phyloP scores from a whole-genome alignment of 2,329 filamentous ascomycete genomes.

The Ophiosphaerella herpotricha region DNA sequence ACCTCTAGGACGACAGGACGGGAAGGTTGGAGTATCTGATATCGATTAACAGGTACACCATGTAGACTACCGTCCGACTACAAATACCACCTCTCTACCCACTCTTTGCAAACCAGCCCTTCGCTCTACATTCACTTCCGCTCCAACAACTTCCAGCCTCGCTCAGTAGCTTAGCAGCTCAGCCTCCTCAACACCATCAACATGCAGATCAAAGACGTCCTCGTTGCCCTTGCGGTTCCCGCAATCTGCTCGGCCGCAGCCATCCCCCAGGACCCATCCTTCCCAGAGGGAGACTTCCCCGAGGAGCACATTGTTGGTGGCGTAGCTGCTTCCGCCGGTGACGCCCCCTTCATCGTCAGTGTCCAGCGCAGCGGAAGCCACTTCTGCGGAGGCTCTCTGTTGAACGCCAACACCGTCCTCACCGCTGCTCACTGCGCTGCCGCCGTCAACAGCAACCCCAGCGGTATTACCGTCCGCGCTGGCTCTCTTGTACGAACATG shows the following conservation, averaged over 20 bases:
- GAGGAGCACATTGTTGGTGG: slow-evolving; percentile 30
- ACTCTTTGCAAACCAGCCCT: slow-evolving; percentile 3
- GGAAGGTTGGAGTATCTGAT: slow-evolving; percentile 14
- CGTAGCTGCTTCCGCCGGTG: slow-evolving; percentile 23
- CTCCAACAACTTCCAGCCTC: slow-evolving; percentile 7
- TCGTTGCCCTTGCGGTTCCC: slow-evolving; percentile 28
- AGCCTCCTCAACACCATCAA: slow-evolving; percentile 13
- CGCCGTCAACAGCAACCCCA: slow-evolving; percentile 12
- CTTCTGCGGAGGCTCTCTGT: slow-evolving; percentile 33
- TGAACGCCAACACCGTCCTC: slow-evolving; percentile 35
- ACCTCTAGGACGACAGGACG: slow-evolving; percentile 10
- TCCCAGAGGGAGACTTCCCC: slow-evolving; percentile 1
- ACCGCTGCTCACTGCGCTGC: slow-evolving; percentile 36
- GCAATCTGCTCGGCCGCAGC: slow-evolving; percentile 25
- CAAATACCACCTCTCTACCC: slow-evolving; percentile 16
- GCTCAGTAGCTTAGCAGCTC: background rate
- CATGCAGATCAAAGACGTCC: slow-evolving; percentile 29
- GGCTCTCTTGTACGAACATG: slow-evolving; percentile 23
- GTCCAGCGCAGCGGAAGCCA: slow-evolving; percentile 25
- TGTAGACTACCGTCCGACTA: slow-evolving; percentile 8
- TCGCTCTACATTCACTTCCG: slow-evolving; percentile 14
- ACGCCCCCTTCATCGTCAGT: slow-evolving; percentile 37
- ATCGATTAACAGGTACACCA: background rate
- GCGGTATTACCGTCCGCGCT: slow-evolving; percentile 22
- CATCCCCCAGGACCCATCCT: slow-evolving; percentile 23